Conservation (phyloP, 176 grass and related monocot species). For the Carex myosuroides region DNA sequence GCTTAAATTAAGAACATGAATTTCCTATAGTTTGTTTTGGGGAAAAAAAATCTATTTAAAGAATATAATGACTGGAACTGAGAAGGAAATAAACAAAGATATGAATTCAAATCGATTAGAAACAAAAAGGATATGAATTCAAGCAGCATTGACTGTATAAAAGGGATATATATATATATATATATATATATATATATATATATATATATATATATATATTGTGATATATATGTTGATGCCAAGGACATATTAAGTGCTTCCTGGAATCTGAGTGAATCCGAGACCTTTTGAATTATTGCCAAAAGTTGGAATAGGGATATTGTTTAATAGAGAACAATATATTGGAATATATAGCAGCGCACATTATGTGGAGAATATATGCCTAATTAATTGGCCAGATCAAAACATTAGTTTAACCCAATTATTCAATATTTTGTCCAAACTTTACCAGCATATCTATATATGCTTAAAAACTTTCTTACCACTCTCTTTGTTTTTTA, state of each 20-base stretch:
- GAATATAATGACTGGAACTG: neutral
- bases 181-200: neutral
- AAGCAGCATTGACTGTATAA: neutral
- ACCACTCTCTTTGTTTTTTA: neutral
- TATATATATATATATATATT: neutral
- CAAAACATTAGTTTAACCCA: slow-evolving; percentile 43
- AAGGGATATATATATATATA: neutral
- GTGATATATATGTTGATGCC: neutral
- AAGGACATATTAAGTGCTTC: slow-evolving; percentile 10
- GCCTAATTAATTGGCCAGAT: neutral
- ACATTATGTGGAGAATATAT: slow-evolving; percentile 55
- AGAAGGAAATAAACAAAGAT: neutral
- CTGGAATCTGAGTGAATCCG: slow-evolving; percentile 37
- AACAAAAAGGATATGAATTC: neutral
- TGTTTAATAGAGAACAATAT: slow-evolving; percentile 6
- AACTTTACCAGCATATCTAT: slow-evolving; percentile 29
- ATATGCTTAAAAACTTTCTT: slow-evolving; percentile 1
- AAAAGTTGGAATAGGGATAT: slow-evolving; percentile 37
- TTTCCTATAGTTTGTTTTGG: neutral
- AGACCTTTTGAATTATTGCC: slow-evolving; percentile 77
- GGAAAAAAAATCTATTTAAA: neutral
- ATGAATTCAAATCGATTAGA: neutral
- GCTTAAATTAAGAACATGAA: neutral
- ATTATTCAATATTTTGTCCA: slow-evolving; percentile 45
- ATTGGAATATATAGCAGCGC: slow-evolving; percentile 24